Conservation (phyloP, 345 rosid species). For the Atalantia buxifolia region DNA sequence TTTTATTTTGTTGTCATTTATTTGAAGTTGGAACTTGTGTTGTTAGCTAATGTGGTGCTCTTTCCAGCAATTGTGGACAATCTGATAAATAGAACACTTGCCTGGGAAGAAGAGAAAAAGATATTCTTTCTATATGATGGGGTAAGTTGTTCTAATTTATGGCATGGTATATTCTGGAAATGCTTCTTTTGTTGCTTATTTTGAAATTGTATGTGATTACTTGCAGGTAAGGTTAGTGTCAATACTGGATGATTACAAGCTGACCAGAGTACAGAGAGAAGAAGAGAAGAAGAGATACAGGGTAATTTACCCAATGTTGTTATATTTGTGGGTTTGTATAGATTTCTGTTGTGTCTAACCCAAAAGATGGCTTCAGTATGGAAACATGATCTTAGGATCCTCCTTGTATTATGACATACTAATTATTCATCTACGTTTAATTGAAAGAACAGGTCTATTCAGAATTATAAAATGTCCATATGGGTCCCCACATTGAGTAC, state of each 20-base stretch:
- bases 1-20: constrained; percentile 3
- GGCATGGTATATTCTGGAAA: constrained; percentile 5
- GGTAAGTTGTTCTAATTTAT: constrained; percentile 41
- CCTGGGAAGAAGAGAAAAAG: constrained; percentile 77
- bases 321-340: background rate
- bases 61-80: constrained; percentile 78
- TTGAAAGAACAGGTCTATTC: background rate
- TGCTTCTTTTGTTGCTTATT: background rate
- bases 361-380: background rate
- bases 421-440: background rate
- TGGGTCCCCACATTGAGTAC: background rate
- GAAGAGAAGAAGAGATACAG: constrained; percentile 85
- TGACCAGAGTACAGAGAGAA: constrained; percentile 74
- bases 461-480: background rate
- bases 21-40: background rate
- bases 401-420: background rate
- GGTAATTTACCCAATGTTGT: constrained; percentile 37
- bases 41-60: constrained; percentile 11
- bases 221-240: constrained; percentile 72
- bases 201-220: background rate
- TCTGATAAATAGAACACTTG: constrained; percentile 67
- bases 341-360: background rate
- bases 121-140: constrained; percentile 80
- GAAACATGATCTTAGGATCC: too few species aligned
- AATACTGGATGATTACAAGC: constrained; percentile 83